Conservation (phyloP, 768 basidiomycete genomes). For the Mycena pura region DNA sequence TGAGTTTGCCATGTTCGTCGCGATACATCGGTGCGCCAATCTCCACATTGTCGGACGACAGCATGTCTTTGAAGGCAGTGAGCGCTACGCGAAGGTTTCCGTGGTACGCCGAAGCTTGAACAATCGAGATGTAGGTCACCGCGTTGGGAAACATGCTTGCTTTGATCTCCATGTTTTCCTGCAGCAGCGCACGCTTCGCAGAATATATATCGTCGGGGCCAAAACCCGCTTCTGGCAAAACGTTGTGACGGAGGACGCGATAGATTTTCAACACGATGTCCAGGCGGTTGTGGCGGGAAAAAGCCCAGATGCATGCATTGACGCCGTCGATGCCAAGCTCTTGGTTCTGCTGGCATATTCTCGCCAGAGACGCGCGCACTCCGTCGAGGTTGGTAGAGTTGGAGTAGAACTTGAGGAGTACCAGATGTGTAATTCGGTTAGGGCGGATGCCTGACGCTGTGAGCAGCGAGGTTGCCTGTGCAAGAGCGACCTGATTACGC, state of each 20-base stretch:
- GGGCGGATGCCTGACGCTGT: slow-evolving; percentile 59
- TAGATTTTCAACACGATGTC: slow-evolving; percentile 71
- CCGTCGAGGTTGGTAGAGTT: slow-evolving; percentile 52
- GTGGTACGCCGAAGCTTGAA: slow-evolving; percentile 75
- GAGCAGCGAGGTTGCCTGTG: slow-evolving; percentile 61
- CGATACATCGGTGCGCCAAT: slow-evolving; percentile 37
- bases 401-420: slow-evolving; percentile 63
- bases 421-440: slow-evolving; percentile 67
- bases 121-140: slow-evolving; percentile 70
- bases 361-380: slow-evolving; percentile 60
- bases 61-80: slow-evolving; percentile 70
- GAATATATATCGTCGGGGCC: slow-evolving; percentile 43
- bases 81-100: slow-evolving; percentile 68
- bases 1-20: slow-evolving; percentile 34
- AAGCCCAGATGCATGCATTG: slow-evolving; percentile 78
- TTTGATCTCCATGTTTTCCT: slow-evolving; percentile 54
- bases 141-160: slow-evolving; percentile 59
- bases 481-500: slow-evolving; percentile 46
- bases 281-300: slow-evolving; percentile 55
- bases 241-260: slow-evolving; percentile 63
- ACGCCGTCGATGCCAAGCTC: slow-evolving; percentile 68
- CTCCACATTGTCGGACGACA: slow-evolving; percentile 51
- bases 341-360: slow-evolving; percentile 56
- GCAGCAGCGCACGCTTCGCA: slow-evolving; percentile 44
- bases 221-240: slow-evolving; percentile 42